A percentile compares a stretch with the other conserved stretches of the same genome.
phyloP scores from a whole-genome alignment of 2,329 filamentous ascomycete genomes.

The Penicillium griseofulvum region DNA sequence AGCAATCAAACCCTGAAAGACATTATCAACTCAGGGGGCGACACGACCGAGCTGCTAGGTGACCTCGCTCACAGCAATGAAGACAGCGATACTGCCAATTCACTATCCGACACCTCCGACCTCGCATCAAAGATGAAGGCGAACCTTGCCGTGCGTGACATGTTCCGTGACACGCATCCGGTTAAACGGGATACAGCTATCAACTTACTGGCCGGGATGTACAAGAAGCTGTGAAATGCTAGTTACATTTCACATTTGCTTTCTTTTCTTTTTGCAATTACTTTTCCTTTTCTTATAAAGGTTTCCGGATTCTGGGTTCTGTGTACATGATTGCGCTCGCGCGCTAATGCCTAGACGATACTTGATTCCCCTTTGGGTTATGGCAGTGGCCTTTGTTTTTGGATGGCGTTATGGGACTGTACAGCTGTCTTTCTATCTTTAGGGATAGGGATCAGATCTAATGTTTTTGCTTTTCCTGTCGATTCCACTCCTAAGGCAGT shows the following conservation, averaged over 20 bases:
- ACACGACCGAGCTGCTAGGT: slow-evolving; percentile 6
- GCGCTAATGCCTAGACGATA: slow-evolving; percentile 4
- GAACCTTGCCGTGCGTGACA: neutral
- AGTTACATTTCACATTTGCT: neutral
- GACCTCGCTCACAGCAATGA: slow-evolving; percentile 1
- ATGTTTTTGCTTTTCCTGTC: neutral
- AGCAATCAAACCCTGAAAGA: slow-evolving; percentile 14
- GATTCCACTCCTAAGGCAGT: neutral
- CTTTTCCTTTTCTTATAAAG: neutral
- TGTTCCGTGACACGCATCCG: neutral
- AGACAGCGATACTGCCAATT: neutral
- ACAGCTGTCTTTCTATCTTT: neutral
- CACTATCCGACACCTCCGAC: neutral
- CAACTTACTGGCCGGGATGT: neutral
- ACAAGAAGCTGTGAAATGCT: slow-evolving; percentile 2
- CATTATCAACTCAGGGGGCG: slow-evolving; percentile 3
- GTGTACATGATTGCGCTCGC: neutral
- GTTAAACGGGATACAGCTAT: slow-evolving; percentile 4
- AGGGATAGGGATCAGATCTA: neutral
- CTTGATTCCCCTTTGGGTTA: slow-evolving; percentile 7
- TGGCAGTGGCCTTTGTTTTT: neutral
- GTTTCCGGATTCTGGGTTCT: neutral
- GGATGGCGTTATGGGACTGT: neutral
- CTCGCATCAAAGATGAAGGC: slow-evolving; percentile 14
- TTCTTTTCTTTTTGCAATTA: neutral